These are phyloP conservation scores for Camellia oleifera DNA, from an alignment of 179 eudicot species.

Conservation along the genomic window DNA sequence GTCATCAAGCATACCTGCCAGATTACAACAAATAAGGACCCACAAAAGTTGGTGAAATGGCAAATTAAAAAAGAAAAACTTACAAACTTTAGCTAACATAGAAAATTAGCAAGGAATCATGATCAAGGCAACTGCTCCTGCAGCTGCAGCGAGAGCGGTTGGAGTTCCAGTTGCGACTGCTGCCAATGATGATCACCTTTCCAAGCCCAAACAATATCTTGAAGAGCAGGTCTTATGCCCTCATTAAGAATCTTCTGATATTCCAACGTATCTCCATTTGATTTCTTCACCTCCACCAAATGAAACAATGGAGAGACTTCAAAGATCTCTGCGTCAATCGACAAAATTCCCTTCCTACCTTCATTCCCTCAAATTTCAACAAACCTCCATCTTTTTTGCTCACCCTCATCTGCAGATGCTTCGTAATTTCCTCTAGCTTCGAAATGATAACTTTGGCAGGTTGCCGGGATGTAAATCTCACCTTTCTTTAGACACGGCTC, in stretches of 20 bases:
- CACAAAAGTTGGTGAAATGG: background rate
- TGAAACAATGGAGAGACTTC: constrained; percentile 31
- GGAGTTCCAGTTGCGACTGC: background rate
- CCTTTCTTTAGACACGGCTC: constrained; percentile 23
- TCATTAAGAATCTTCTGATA: constrained; percentile 35
- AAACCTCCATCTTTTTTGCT: constrained; percentile 36
- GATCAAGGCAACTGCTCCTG: constrained; percentile 3
- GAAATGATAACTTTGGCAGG: constrained; percentile 36
- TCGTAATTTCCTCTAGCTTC: constrained; percentile 33
- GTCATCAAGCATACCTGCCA: background rate
- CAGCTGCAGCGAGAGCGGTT: background rate
- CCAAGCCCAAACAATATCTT: constrained; percentile 44
- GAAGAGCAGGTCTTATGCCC: constrained; percentile 38
- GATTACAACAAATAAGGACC: too few species aligned
- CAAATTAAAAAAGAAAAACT: background rate
- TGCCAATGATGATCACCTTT: background rate
- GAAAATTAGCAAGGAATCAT: background rate
- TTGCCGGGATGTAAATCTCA: constrained; percentile 34
- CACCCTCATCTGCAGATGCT: constrained; percentile 30
- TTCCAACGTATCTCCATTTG: constrained; percentile 38
- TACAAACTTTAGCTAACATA: background rate
- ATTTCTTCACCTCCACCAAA: constrained; percentile 43
- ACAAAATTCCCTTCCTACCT: constrained; percentile 37
- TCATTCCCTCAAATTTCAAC: constrained; percentile 32
- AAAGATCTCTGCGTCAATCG: constrained; percentile 44